phyloP scores from a whole-genome alignment of 2,329 filamentous ascomycete species.

The Coleophoma cylindrospora region DNA sequence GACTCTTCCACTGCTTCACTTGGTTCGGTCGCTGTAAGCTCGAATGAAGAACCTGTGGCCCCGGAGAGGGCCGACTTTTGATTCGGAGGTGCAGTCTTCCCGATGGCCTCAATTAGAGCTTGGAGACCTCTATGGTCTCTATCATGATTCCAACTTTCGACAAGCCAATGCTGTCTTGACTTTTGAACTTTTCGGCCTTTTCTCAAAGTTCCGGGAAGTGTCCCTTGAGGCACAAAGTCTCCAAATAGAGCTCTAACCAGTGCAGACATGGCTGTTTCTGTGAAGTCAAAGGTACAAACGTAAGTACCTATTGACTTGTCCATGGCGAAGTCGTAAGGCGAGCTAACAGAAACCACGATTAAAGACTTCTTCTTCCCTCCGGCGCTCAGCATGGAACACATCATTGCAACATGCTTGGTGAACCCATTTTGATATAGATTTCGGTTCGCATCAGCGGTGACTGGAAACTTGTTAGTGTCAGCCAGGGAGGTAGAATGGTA shows the following conservation, averaged over 20 bases:
- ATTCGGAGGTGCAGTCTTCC: constrained; percentile 60
- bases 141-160: constrained; percentile 79
- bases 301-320: constrained; percentile 88
- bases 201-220: constrained; percentile 68
- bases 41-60: constrained; percentile 69
- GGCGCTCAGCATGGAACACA: constrained; percentile 78
- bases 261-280: constrained; percentile 82
- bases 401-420: constrained; percentile 93
- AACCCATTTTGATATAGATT: constrained; percentile 94
- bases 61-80: constrained; percentile 59
- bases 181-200: constrained; percentile 85
- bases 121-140: constrained; percentile 71
- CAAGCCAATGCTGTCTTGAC: constrained; percentile 91
- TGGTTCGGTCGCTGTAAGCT: constrained; percentile 43
- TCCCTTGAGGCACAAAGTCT: constrained; percentile 56
- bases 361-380: constrained; percentile 81
- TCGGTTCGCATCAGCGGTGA: constrained; percentile 89
- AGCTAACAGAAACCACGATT: constrained; percentile 88
- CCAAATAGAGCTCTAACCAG: constrained; percentile 81
- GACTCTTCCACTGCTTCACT: constrained; percentile 69
- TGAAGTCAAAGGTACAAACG: constrained; percentile 94
- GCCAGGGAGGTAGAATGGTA: neutral
- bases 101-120: constrained; percentile 66
- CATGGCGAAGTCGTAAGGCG: constrained; percentile 94
- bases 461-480: constrained; percentile 38